Evolutionary conservation across 306 rosid genomes (phyloP).

Genomic region (Ormosia emarginata): DNA sequence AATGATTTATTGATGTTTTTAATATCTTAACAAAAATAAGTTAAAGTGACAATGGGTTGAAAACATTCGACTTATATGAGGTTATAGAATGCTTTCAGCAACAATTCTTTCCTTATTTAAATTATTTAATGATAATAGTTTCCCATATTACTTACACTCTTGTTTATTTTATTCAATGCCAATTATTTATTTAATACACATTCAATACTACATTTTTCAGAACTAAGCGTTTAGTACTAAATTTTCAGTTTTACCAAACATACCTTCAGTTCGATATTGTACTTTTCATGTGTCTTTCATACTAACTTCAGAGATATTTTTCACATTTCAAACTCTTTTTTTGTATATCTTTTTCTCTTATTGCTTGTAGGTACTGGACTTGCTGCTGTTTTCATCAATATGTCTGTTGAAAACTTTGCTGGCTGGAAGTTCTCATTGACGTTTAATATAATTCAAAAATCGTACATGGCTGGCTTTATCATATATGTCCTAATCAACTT

Average conservation of each 20-base stretch:
- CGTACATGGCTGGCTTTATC: conserved; percentile 80
- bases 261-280: not conserved
- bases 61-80: not conserved
- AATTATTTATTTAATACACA: not conserved
- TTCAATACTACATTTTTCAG: not conserved
- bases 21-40: no score
- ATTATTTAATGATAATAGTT: not conserved
- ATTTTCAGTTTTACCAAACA: not conserved
- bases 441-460: conserved; percentile 83
- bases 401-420: conserved; percentile 94
- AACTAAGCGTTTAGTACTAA: not conserved
- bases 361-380: conserved; percentile 81
- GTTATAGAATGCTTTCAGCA: not conserved
- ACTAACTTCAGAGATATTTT: not conserved
- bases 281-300: not conserved
- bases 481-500: conserved; percentile 78
- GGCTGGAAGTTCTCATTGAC: conserved; percentile 97
- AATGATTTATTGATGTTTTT: no score
- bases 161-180: not conserved
- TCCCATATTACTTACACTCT: not conserved
- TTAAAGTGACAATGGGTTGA: no score
- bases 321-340: not conserved
- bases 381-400: conserved; percentile 93
- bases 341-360: not conserved
- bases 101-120: not conserved